Evolutionary conservation across 1,284 basidiomycete species (phyloP).

Genomic region (Rhodotorula sp.): DNA sequence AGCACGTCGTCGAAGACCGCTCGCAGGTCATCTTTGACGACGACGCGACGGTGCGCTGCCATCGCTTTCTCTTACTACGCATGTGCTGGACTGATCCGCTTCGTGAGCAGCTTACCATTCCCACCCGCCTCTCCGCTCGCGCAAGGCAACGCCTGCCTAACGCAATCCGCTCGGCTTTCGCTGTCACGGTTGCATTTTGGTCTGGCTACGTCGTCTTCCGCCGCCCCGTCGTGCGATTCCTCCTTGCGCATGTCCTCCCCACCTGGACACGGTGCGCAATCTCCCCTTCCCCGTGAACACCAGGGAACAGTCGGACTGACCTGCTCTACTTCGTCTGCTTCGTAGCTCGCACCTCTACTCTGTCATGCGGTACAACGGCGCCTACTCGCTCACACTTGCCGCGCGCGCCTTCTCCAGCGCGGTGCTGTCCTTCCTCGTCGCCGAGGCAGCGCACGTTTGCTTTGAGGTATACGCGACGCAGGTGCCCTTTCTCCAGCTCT

Average conservation of each 20-base stretch:
- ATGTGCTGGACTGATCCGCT: not conserved
- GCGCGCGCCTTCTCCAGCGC: constrained; percentile 17
- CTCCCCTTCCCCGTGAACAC: not conserved
- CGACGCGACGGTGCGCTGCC: constrained; percentile 15
- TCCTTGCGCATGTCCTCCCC: constrained; percentile 38
- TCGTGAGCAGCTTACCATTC: constrained; percentile 35
- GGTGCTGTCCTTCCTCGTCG: constrained; percentile 23
- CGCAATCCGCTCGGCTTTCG: constrained; percentile 11
- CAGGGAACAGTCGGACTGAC: too few species aligned
- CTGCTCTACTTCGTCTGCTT: not conserved
- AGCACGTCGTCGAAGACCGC: constrained; percentile 26
- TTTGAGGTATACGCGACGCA: constrained; percentile 43
- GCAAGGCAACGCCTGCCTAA: not conserved
- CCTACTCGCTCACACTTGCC: constrained; percentile 36
- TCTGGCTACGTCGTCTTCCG: constrained; percentile 37
- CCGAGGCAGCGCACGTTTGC: constrained; percentile 32
- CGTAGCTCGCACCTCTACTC: constrained; percentile 42
- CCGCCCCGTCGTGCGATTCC: constrained; percentile 37
- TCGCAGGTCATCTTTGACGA: constrained; percentile 39
- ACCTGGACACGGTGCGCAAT: constrained; percentile 30
- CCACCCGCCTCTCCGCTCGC: constrained; percentile 31
- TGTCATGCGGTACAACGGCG: constrained; percentile 38
- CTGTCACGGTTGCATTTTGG: constrained; percentile 34
- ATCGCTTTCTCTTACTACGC: not conserved
- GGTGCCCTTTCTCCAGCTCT: not conserved